Evolutionary conservation across 768 basidiomycete species (phyloP).

Genomic region (Rubroboletus pulcherrimus): DNA sequence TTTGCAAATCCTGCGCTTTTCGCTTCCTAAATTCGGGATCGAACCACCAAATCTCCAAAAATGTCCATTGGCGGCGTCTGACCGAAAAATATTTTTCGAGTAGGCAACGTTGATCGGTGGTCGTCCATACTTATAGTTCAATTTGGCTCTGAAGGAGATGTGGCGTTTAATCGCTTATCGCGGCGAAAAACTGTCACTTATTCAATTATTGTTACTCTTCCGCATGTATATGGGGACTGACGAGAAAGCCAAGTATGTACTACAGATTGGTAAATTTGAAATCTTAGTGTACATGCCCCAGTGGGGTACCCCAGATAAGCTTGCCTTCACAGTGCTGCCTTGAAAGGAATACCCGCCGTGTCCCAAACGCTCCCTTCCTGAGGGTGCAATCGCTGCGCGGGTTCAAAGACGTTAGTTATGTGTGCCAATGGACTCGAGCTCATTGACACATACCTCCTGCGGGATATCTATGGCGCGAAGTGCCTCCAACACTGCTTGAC

Average conservation of each 20-base stretch:
- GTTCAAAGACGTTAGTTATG: conserved; percentile 9
- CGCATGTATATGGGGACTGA: too few relatives aligned
- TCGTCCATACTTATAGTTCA: conserved; percentile 4
- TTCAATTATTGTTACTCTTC: background rate
- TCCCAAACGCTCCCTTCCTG: conserved; percentile 60
- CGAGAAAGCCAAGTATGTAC: background rate
- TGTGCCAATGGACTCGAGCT: background rate
- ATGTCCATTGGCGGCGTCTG: background rate
- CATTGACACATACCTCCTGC: conserved; percentile 39
- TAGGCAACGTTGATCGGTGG: background rate
- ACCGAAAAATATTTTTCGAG: background rate
- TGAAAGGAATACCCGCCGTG: background rate
- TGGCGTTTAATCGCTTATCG: conserved; percentile 22
- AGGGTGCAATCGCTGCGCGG: conserved; percentile 47
- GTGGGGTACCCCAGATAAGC: background rate
- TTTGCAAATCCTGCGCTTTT: background rate
- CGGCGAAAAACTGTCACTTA: background rate
- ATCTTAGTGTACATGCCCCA: background rate
- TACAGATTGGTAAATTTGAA: background rate
- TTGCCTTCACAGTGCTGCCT: conserved; percentile 8
- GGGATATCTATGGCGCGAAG: conserved; percentile 46
- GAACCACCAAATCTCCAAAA: background rate
- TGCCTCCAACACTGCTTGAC: conserved; percentile 57
- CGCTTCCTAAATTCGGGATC: conserved; percentile 6
- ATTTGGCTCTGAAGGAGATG: conserved; percentile 17